Conservation (phyloP, 176 grass and related monocot species). For the Zea luxurians region DNA sequence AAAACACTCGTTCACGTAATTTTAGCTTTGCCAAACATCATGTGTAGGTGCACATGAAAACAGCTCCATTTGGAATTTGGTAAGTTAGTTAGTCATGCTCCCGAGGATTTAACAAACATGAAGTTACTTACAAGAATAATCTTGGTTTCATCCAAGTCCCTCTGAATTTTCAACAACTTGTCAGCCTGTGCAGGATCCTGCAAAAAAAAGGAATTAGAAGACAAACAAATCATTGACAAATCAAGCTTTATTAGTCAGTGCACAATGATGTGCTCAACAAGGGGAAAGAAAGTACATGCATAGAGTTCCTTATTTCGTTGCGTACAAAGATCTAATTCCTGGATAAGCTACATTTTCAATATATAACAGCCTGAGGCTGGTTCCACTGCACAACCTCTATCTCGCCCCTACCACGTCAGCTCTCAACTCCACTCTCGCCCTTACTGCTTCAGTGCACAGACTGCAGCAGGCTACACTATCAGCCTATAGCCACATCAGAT, state of each 20-base stretch:
- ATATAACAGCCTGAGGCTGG: neutral
- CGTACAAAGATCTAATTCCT: slow-evolving; percentile 1
- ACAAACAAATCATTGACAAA: neutral
- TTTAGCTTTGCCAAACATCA: neutral
- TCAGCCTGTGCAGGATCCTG: slow-evolving; percentile 88
- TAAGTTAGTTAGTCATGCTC: neutral
- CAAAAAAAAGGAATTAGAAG: neutral
- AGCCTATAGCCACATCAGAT: too few species aligned
- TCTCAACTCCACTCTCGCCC: too few species aligned
- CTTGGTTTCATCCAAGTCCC: slow-evolving; percentile 94
- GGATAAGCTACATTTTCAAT: neutral
- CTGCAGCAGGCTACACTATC: too few species aligned
- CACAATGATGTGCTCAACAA: neutral
- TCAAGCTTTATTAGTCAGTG: neutral
- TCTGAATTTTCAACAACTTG: slow-evolving; percentile 91
- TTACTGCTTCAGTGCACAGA: too few species aligned
- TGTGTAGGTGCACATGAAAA: neutral
- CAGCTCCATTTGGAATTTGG: neutral
- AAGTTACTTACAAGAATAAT: slow-evolving; percentile 72
- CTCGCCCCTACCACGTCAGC: too few species aligned
- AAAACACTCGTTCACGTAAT: neutral
- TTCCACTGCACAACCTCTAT: too few species aligned
- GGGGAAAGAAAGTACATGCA: neutral
- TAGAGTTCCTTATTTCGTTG: neutral
- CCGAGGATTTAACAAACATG: neutral